Conservation (phyloP, 441 rosid genomes). For the Manihot esculenta region DNA sequence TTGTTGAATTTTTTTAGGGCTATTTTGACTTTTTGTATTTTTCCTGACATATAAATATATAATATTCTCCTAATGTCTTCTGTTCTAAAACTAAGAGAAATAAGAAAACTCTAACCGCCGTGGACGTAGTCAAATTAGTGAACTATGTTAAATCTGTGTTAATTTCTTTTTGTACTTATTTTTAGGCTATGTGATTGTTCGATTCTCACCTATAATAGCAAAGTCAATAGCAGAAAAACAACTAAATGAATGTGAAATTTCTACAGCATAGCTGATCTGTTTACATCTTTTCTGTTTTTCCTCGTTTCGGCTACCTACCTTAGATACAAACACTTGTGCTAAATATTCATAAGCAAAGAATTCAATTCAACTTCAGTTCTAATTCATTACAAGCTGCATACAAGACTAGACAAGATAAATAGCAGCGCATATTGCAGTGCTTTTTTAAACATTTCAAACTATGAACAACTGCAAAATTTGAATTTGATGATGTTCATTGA, state of each 20-base stretch:
- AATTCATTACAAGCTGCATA: not conserved
- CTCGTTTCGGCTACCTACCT: not conserved
- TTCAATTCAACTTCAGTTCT: not conserved
- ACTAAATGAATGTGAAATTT: not conserved
- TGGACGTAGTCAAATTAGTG: too few species aligned
- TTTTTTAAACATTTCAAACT: not conserved
- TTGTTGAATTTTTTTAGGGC: too few species aligned
- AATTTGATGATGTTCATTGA: slow-evolving; percentile 16
- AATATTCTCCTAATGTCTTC: too few species aligned
- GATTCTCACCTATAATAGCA: not conserved
- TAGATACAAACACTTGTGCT: not conserved
- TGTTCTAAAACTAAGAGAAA: too few species aligned
- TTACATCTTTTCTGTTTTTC: not conserved
- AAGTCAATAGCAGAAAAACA: not conserved
- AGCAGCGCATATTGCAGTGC: not conserved
- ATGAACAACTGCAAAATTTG: not conserved
- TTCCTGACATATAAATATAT: too few species aligned
- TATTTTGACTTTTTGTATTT: too few species aligned
- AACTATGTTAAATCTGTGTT: too few species aligned
- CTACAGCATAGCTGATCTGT: not conserved
- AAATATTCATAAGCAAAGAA: slow-evolving; percentile 11
- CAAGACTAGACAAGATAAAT: not conserved
- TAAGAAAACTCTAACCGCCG: too few species aligned
- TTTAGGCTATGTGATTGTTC: too few species aligned
- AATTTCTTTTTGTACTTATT: too few species aligned